phyloP scores from a whole-genome alignment of 208 protist genomes.

The Leishmania lainsoni region DNA sequence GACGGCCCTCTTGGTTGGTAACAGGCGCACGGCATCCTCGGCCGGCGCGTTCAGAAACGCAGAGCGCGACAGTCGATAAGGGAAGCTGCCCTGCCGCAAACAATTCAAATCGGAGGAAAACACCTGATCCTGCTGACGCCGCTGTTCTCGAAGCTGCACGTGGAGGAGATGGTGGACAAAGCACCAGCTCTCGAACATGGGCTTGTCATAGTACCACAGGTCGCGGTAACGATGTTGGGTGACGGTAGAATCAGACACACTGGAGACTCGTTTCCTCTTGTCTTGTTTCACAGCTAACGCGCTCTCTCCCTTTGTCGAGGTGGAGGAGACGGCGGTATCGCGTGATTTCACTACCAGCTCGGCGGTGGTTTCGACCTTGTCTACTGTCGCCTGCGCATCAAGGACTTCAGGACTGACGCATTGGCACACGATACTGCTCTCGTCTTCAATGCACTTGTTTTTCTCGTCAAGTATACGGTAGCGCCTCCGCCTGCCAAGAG shows the following conservation, averaged over 20 bases:
- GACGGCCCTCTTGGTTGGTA: slow-evolving; percentile 62
- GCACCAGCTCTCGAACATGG: slow-evolving; percentile 69
- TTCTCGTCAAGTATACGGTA: no score
- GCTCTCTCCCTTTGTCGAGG: not conserved
- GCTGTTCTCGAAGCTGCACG: slow-evolving; percentile 51
- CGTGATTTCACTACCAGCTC: not conserved
- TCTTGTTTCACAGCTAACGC: not conserved
- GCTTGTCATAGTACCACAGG: slow-evolving; percentile 43
- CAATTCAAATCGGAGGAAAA: slow-evolving; percentile 70
- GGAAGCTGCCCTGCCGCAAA: slow-evolving; percentile 65
- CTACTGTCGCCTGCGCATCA: not conserved
- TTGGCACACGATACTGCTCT: not conserved
- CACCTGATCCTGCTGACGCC: slow-evolving; percentile 52
- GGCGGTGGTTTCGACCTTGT: not conserved
- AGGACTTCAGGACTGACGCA: not conserved
- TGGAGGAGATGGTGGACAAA: slow-evolving; percentile 71
- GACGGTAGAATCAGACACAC: not conserved
- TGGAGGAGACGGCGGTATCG: no score
- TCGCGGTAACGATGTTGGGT: slow-evolving; percentile 1
- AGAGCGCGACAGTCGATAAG: slow-evolving; percentile 62
- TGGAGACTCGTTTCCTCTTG: not conserved
- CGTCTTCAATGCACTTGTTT: not conserved
- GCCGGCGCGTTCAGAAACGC: slow-evolving; percentile 57
- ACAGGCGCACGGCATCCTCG: slow-evolving; percentile 69
- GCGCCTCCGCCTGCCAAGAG: not conserved